These are phyloP conservation scores for Skeletonema tropicum DNA, from an alignment of 108 stramenopile species.

Conservation along the genomic window DNA sequence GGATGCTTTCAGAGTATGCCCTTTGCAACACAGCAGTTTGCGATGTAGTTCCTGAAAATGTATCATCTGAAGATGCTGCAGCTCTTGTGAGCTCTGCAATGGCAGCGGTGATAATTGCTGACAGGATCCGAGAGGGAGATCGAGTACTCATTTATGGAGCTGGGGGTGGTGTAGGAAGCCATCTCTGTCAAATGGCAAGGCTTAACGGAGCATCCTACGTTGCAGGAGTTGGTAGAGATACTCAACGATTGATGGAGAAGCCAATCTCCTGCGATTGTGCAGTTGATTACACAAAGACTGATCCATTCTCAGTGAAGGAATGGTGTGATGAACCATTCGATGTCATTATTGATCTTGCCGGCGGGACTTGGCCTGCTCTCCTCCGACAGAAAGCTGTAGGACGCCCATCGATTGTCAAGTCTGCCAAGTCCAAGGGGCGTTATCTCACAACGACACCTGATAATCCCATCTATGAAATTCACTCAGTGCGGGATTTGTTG, in stretches of 20 bases:
- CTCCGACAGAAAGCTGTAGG: constrained; percentile 10
- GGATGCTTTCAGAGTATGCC: constrained; percentile 69
- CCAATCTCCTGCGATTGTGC: constrained; percentile 55
- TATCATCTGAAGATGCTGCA: constrained; percentile 57
- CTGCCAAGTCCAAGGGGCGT: constrained; percentile 54
- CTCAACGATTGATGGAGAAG: constrained; percentile 45
- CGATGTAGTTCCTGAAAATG: constrained; percentile 50
- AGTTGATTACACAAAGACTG: constrained; percentile 59
- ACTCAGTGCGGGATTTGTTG: constrained; percentile 41
- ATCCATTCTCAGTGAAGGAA: constrained; percentile 39
- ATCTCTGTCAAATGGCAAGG: constrained; percentile 51
- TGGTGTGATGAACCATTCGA: constrained; percentile 69
- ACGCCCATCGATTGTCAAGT: constrained; percentile 51
- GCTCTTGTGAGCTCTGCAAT: constrained; percentile 51
- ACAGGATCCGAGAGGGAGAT: constrained; percentile 49
- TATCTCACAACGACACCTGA: constrained; percentile 64
- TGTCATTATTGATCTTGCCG: constrained; percentile 65
- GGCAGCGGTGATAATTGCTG: constrained; percentile 52
- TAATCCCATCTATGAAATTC: constrained; percentile 46
- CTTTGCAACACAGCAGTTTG: constrained; percentile 43
- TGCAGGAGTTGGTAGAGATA: constrained; percentile 47
- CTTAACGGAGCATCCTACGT: constrained; percentile 51
- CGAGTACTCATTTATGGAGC: constrained; percentile 67
- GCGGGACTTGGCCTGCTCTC: constrained; percentile 59
- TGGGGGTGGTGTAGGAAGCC: constrained; percentile 66